Evolutionary conservation across 1,284 basidiomycete genomes (phyloP).

Genomic region (Heterobasidion parviporum): DNA sequence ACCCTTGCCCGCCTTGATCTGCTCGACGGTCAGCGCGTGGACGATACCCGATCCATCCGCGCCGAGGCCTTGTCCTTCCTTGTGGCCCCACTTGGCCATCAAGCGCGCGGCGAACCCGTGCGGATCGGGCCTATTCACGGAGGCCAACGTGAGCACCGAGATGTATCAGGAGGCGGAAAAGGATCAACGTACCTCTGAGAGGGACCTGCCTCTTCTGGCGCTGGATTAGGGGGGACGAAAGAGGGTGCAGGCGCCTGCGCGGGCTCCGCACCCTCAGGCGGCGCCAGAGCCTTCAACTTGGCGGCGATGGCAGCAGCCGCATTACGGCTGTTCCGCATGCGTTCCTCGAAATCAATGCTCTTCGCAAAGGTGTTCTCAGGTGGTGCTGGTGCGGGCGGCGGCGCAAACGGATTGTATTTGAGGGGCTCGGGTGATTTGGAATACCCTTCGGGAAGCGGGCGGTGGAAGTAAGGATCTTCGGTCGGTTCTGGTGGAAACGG

Average conservation of each 20-base stretch:
- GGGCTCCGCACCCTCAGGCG: slow-evolving; percentile 21
- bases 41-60: slow-evolving; percentile 79
- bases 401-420: slow-evolving; percentile 61
- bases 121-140: slow-evolving; percentile 36
- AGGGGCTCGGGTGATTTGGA: slow-evolving; percentile 1
- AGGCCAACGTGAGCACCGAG: neutral
- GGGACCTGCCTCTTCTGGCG: slow-evolving; percentile 19
- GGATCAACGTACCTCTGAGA: slow-evolving; percentile 22
- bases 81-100: slow-evolving; percentile 94
- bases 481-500: slow-evolving; percentile 23
- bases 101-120: slow-evolving; percentile 70
- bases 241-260: slow-evolving; percentile 20
- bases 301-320: slow-evolving; percentile 80
- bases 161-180: neutral
- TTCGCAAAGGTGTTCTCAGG: slow-evolving; percentile 26
- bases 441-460: slow-evolving; percentile 10
- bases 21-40: slow-evolving; percentile 79
- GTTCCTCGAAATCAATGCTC: slow-evolving; percentile 40
- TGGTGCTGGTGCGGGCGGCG: slow-evolving; percentile 38
- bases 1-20: slow-evolving; percentile 35
- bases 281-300: slow-evolving; percentile 51
- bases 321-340: slow-evolving; percentile 48
- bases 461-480: slow-evolving; percentile 49
- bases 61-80: slow-evolving; percentile 86
- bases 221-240: slow-evolving; percentile 17